Evolutionary conservation across 2,329 filamentous ascomycete genomes (phyloP).

Genomic region (Calonectria pseudoreteaudii): DNA sequence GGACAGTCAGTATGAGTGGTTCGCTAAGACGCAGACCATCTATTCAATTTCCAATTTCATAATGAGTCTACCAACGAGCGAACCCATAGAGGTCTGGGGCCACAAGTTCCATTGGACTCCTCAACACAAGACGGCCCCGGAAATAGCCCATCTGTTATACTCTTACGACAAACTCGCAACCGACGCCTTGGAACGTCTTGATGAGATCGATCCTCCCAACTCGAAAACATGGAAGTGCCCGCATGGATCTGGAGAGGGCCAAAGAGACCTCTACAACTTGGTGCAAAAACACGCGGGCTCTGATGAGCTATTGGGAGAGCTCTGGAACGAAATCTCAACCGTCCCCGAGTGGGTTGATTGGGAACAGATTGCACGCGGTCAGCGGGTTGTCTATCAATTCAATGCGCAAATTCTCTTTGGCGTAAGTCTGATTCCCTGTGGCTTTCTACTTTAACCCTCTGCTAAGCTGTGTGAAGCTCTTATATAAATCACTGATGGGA

Average conservation of each 20-base stretch:
- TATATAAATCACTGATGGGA: slow-evolving; percentile 75
- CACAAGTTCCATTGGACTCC: slow-evolving; percentile 76
- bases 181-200: slow-evolving; percentile 72
- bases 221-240: slow-evolving; percentile 45
- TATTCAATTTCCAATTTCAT: background rate
- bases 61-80: slow-evolving; percentile 27
- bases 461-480: slow-evolving; percentile 52
- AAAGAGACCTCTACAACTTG: slow-evolving; percentile 72
- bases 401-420: slow-evolving; percentile 74
- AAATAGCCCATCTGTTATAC: slow-evolving; percentile 70
- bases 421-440: slow-evolving; percentile 43
- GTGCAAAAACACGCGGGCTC: slow-evolving; percentile 67
- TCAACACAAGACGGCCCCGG: slow-evolving; percentile 69
- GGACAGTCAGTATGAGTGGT: background rate
- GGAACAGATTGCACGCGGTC: slow-evolving; percentile 78
- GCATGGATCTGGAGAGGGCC: slow-evolving; percentile 40
- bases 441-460: background rate
- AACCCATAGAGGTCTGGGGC: slow-evolving; percentile 38
- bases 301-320: slow-evolving; percentile 64
- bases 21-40: background rate
- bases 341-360: slow-evolving; percentile 83
- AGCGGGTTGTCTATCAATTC: slow-evolving; percentile 83
- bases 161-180: slow-evolving; percentile 78
- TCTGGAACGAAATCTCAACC: slow-evolving; percentile 76
- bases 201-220: slow-evolving; percentile 63